A percentile compares a stretch with the other conserved stretches of the same genome.
Conservation (phyloP, 306 rosid genomes). For the Lathyrus oleraceus region DNA sequence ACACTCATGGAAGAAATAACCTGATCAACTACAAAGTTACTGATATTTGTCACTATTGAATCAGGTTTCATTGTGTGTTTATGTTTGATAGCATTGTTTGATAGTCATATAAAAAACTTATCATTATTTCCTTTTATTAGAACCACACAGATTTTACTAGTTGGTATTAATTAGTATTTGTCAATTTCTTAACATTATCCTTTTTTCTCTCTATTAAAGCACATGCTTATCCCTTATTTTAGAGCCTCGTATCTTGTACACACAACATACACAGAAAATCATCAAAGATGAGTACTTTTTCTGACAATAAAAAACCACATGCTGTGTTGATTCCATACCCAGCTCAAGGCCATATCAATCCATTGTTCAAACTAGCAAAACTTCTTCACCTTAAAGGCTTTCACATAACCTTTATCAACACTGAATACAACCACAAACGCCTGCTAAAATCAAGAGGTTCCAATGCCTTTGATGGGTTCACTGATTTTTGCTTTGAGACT, state of each 20-base stretch:
- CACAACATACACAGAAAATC: not conserved
- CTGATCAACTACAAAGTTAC: no score
- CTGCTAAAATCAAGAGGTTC: slow-evolving; percentile 6
- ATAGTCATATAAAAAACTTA: no score
- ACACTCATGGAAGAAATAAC: no score
- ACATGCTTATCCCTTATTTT: not conserved
- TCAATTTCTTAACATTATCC: not conserved
- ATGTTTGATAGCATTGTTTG: no score
- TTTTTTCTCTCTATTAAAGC: not conserved
- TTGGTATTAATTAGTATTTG: not conserved
- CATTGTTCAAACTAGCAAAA: slow-evolving; percentile 14
- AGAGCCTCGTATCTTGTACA: not conserved
- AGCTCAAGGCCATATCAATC: slow-evolving; percentile 34
- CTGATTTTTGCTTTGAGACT: slow-evolving; percentile 2
- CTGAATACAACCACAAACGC: slow-evolving; percentile 11
- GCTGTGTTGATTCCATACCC: slow-evolving; percentile 36
- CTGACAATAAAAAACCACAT: slow-evolving; percentile 44
- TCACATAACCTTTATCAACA: slow-evolving; percentile 24
- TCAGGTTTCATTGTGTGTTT: no score
- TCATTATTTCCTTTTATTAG: not conserved
- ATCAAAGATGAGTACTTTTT: slow-evolving; percentile 39
- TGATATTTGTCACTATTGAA: no score
- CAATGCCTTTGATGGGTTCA: not conserved
- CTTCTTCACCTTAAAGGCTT: slow-evolving; percentile 15
- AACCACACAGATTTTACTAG: not conserved